Conservation (phyloP, 2,329 filamentous ascomycete genomes). For the Phialophora expanda region DNA sequence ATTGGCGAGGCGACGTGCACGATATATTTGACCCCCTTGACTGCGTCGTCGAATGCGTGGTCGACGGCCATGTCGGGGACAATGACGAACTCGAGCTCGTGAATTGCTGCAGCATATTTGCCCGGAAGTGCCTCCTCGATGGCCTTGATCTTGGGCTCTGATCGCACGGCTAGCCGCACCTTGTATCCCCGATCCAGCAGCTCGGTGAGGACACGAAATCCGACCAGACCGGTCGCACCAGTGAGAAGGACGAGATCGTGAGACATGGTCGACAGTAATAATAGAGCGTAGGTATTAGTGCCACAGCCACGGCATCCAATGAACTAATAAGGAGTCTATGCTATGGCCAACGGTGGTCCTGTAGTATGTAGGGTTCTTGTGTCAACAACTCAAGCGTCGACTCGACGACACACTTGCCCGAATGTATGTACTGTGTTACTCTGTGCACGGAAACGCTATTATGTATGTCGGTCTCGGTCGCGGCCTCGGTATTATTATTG, state of each 20-base stretch:
- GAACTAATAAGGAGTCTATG: too few species aligned
- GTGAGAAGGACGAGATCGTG: conserved; percentile 2
- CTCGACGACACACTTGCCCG: too few species aligned
- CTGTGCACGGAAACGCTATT: too few species aligned
- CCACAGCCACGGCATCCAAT: too few species aligned
- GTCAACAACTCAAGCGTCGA: too few species aligned
- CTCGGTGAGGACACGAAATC: conserved; percentile 1
- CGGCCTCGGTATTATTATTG: too few species aligned
- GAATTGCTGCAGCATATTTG: conserved; percentile 9
- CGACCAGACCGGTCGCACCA: background rate
- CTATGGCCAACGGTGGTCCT: too few species aligned
- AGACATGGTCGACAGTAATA: background rate
- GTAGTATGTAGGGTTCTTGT: too few species aligned
- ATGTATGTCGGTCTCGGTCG: too few species aligned
- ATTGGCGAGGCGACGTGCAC: conserved; percentile 41
- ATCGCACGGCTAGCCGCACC: conserved; percentile 38
- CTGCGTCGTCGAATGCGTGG: conserved; percentile 46
- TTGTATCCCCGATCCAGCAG: conserved; percentile 37
- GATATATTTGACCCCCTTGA: conserved; percentile 48
- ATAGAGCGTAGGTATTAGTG: background rate
- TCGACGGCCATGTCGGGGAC: conserved; percentile 41
- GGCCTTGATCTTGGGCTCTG: conserved; percentile 30
- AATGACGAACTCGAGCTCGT: conserved; percentile 39
- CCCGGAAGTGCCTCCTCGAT: conserved; percentile 27
- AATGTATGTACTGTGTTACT: too few species aligned